phyloP scores from a whole-genome alignment of 2,329 filamentous ascomycete species.

The Cryphonectria parasitica region DNA sequence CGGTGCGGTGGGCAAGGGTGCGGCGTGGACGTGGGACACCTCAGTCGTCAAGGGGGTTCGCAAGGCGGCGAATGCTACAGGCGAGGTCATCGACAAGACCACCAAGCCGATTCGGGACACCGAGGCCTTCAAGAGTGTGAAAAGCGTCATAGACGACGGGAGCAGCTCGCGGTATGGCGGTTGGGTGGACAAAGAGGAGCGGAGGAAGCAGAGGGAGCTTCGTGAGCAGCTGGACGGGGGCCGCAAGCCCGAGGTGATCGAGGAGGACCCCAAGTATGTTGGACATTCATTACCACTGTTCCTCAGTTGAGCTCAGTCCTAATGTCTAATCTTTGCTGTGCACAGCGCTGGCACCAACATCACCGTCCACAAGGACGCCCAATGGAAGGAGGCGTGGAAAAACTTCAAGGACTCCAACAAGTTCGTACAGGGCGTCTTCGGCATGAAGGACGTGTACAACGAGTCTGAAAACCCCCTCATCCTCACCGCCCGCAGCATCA shows the following conservation, averaged over 20 bases:
- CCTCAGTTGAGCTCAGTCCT: constrained; percentile 31
- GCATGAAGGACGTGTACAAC: constrained; percentile 83
- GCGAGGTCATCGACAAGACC: constrained; percentile 87
- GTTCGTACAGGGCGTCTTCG: constrained; percentile 85
- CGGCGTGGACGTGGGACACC: constrained; percentile 97
- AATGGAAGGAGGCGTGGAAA: constrained; percentile 98
- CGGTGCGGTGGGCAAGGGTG: constrained; percentile 84
- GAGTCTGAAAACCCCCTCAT: constrained; percentile 98
- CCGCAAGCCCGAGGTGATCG: constrained; percentile 61
- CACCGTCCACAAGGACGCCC: constrained; percentile 93
- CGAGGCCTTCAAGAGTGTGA: constrained; percentile 91
- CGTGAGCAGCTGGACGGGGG: constrained; percentile 66
- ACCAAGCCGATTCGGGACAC: constrained; percentile 93
- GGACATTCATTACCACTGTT: constrained; percentile 29
- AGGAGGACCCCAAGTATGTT: constrained; percentile 87
- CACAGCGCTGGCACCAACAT: constrained; percentile 88
- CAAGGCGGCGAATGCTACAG: constrained; percentile 83
- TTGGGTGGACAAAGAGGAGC: constrained; percentile 96
- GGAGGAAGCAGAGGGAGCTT: constrained; percentile 75
- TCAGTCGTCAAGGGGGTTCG: constrained; percentile 88
- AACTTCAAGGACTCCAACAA: constrained; percentile 91
- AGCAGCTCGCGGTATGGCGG: constrained; percentile 95
- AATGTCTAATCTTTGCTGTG: constrained; percentile 32
- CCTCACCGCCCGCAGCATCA: constrained; percentile 89
- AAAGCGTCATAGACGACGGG: constrained; percentile 95